phyloP scores from a whole-genome alignment of 495 filamentous ascomycete genomes.

The Trypethelium eluteriae region DNA sequence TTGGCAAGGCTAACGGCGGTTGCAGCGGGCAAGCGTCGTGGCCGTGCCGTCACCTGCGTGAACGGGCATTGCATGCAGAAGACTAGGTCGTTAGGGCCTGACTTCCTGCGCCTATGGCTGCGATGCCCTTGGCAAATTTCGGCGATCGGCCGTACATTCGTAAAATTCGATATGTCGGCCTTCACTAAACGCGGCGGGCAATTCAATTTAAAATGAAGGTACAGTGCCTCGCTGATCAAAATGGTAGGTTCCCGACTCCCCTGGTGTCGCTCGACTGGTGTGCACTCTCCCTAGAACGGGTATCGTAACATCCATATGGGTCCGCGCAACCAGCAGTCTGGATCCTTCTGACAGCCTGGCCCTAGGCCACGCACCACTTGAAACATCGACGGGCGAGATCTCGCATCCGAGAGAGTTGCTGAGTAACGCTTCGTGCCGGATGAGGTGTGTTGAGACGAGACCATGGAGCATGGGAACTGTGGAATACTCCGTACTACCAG shows the following conservation, averaged over 20 bases:
- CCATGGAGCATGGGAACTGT: neutral
- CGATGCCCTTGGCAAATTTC: conserved; percentile 8
- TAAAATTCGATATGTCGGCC: conserved; percentile 1
- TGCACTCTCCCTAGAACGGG: neutral
- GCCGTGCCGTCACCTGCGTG: conserved; percentile 11
- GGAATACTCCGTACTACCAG: too few relatives aligned
- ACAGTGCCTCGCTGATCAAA: neutral
- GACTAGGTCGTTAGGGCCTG: neutral
- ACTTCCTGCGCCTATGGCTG: neutral
- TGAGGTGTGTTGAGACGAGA: neutral
- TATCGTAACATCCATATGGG: neutral
- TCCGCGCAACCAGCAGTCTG: conserved; percentile 3
- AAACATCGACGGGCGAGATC: neutral
- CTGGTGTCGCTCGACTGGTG: neutral
- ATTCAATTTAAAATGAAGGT: neutral
- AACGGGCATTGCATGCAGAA: conserved; percentile 8
- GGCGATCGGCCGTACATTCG: conserved; percentile 3
- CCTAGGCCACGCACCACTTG: neutral
- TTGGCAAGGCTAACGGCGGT: conserved; percentile 8
- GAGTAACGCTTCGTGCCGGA: neutral
- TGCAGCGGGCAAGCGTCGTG: conserved; percentile 9
- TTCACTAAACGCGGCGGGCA: neutral
- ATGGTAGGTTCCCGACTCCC: too few relatives aligned
- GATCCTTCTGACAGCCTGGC: neutral
- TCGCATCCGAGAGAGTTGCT: neutral